Conservation (phyloP, 352 stramenopile genomes). For the Pythium scleroteichum region DNA sequence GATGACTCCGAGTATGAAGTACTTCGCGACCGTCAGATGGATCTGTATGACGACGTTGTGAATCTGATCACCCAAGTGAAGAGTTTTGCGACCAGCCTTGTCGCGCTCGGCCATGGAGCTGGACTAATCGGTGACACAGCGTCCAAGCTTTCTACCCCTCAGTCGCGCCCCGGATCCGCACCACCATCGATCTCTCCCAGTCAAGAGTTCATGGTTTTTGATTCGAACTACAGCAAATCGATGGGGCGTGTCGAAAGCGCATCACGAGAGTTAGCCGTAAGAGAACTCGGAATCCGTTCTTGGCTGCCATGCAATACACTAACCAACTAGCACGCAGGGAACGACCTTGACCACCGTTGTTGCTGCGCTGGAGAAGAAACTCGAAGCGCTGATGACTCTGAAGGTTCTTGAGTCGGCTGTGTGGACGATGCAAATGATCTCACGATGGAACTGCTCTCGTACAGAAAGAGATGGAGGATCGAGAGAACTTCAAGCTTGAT, state of each 20-base stretch:
- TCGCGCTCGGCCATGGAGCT: constrained; percentile 37
- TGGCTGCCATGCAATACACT: too few species aligned
- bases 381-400: constrained; percentile 33
- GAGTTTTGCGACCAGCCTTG: constrained; percentile 43
- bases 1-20: constrained; percentile 43
- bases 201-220: constrained; percentile 24
- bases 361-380: constrained; percentile 38
- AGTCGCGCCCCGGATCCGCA: constrained; percentile 4
- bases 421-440: background rate
- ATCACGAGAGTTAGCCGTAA: constrained; percentile 30
- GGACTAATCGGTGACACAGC: constrained; percentile 32
- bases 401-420: constrained; percentile 19
- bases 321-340: constrained; percentile 28
- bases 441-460: background rate
- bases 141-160: constrained; percentile 25
- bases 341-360: constrained; percentile 36
- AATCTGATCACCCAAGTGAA: constrained; percentile 38
- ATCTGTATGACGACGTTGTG: constrained; percentile 31
- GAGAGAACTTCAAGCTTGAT: constrained; percentile 39
- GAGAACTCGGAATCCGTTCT: too few species aligned
- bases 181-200: constrained; percentile 3
- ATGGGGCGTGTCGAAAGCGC: constrained; percentile 29
- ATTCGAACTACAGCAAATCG: constrained; percentile 24
- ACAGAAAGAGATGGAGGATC: constrained; percentile 40
- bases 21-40: constrained; percentile 36